Evolutionary conservation across 2,329 filamentous ascomycete species (phyloP), one percentile per base, ranked within the genome.

Genomic region (Sporothrix humicola): DNA sequence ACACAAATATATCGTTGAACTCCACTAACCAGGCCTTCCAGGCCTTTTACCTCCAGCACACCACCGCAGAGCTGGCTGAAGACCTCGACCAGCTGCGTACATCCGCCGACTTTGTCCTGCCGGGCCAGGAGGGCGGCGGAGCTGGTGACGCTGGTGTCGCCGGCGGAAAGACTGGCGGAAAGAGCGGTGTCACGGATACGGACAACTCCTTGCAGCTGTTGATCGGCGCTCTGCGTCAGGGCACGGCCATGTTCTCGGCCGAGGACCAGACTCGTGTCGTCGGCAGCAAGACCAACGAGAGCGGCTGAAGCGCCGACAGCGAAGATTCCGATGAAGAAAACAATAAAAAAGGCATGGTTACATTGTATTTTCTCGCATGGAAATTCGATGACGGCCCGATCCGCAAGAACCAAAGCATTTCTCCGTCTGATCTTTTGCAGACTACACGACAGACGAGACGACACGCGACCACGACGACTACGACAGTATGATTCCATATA

Each of bases 21-120:
- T 44, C 59, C 2, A 52, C 68, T 48, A 70, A 61, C 48, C 12
- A 54, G n/a, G 68, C 68, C 13, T 74, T 74, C 17, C 26, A 86
- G 9, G 84, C 89, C 10, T 91, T 89, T 80, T 94, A 94, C 80
- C 87, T 94, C 65, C 89, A 91, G 77, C 89, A 88, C 74, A 84
- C 90, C 6, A 93, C 92, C 0, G 84, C 85, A 69, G 92, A 94
- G 79, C 89, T 95, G 73, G 89, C 90, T 13, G 90, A 93, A 77
- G 92, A 94, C 79, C 85, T 95, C 52, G 90, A 93, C 82, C 89
- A 89, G 80, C 84, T 94, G 75, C 88, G 92, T 76, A 81, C 78
- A 8, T 90, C 92, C 10, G 88, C 89, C 77, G 92, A 94, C 81
- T 95, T 94, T 82, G 90, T 89, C 79, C 84, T 73, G 46, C 66